phyloP scores from a whole-genome alignment of 2,329 filamentous ascomycete species.

The Orbilia oligospora region DNA sequence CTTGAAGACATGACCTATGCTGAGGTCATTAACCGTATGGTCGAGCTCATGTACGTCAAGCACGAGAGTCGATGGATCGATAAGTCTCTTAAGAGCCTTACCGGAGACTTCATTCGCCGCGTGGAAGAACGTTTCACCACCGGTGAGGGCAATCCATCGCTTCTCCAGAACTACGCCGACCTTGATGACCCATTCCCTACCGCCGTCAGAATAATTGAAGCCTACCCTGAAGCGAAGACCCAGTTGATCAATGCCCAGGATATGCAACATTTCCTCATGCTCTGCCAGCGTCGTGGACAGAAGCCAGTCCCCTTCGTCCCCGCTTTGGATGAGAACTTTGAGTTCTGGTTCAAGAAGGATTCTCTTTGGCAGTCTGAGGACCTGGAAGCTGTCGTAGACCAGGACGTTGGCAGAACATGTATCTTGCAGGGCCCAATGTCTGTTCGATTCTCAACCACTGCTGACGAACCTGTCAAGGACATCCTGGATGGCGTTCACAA shows the following conservation, averaged over 20 bases:
- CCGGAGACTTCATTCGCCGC: conserved; percentile 95
- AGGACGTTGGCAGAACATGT: conserved; percentile 95
- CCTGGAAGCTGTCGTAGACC: conserved; percentile 91
- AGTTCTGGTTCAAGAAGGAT: conserved; percentile 99
- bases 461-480: conserved; percentile 94
- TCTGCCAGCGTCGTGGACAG: conserved; percentile 91
- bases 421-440: conserved; percentile 96
- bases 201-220: conserved; percentile 82
- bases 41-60: conserved; percentile 91
- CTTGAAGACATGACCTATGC: conserved; percentile 96
- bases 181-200: conserved; percentile 84
- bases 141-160: conserved; percentile 78
- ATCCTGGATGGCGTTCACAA: conserved; percentile 93
- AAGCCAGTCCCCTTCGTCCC: conserved; percentile 98
- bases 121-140: conserved; percentile 95
- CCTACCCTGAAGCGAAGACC: conserved; percentile 86
- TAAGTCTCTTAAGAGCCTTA: conserved; percentile 82
- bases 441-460: conserved; percentile 86
- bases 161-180: conserved; percentile 91
- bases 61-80: conserved; percentile 95
- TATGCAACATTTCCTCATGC: conserved; percentile 93
- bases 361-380: conserved; percentile 99
- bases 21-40: conserved; percentile 87
- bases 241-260: conserved; percentile 99
- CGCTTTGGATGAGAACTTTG: conserved; percentile 94